Base-by-base conservation (phyloP, 129 eudicot genomes). In the Flaveria linearis region DNA sequence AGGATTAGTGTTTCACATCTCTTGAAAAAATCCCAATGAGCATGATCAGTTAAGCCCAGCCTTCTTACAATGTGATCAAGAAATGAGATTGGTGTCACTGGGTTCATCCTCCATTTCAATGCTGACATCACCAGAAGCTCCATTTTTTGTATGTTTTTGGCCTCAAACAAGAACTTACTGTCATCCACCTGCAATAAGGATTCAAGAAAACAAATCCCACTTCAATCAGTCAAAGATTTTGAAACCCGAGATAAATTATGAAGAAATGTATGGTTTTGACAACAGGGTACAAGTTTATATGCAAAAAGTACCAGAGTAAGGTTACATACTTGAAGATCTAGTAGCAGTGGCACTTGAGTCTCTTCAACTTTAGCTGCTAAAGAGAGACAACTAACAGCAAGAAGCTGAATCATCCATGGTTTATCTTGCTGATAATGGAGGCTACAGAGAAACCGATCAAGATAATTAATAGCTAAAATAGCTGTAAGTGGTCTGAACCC, bases 301-400 rank as follows among this genome's bases (percentile, higher is more conserved):
- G 79, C 72, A 75, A 9, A 64, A 63, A 20, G 72, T 63, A 28
- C 72, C 64, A 50, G 28, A 55, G 33, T 36, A 45, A 56, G 25
- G 65, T 3, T n/a, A 52, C 88, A 52, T 93, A 90, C 98, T 85
- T 93, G 98, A 76, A 93, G 96, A 81, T 90, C 92, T 57, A 90
- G 74, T 9, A 93, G 87, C 11, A 88, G 91, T 61, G 98, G 98
- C 15, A 87, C 96, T 30, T 87, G 84, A 58, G 87, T 88, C 77
- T 93, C 98, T 81, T 93, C 97, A 77, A 93, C 91, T 83, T 93
- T 93, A 9, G 98, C 98, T 71, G 98, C 98, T 74, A 93, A 81
- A 80, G 98, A 93, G 56, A 93, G 87, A 70, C 98, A 93, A 52
- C 91, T 76, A 22, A 88, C 96, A 57, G 98, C 91, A 74, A 81